phyloP scores from a whole-genome alignment of 2,329 filamentous ascomycete species.

The Penicillium sp. region DNA sequence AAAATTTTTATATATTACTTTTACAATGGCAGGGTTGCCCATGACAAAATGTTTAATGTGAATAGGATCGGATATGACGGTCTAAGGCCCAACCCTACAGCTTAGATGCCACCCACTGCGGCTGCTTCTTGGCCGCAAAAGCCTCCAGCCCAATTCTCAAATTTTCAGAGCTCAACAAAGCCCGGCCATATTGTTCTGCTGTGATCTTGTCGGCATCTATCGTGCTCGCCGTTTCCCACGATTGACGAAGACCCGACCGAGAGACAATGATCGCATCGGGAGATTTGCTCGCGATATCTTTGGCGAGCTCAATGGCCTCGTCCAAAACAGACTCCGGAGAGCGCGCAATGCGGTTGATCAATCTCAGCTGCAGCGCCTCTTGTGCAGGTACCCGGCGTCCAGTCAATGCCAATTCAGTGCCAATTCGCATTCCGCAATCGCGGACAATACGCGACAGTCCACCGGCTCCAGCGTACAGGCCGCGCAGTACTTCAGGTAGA shows the following conservation, averaged over 20 bases:
- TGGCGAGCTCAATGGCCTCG: slow-evolving; percentile 65
- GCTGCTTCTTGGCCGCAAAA: slow-evolving; percentile 74
- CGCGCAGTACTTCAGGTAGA: slow-evolving; percentile 70
- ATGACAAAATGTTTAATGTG: not conserved
- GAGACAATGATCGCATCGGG: slow-evolving; percentile 75
- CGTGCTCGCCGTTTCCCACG: slow-evolving; percentile 68
- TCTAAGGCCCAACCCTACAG: not conserved
- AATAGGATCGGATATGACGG: not conserved
- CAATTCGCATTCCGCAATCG: slow-evolving; percentile 67
- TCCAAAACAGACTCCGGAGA: slow-evolving; percentile 77
- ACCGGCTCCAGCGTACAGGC: slow-evolving; percentile 71
- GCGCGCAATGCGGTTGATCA: slow-evolving; percentile 36
- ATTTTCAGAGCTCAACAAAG: slow-evolving; percentile 81
- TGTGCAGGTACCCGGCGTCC: slow-evolving; percentile 61
- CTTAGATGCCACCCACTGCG: slow-evolving; percentile 66
- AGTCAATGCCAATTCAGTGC: slow-evolving; percentile 70
- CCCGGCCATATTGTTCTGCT: slow-evolving; percentile 83
- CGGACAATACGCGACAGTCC: slow-evolving; percentile 68
- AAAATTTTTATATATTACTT: not conserved
- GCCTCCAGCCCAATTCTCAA: slow-evolving; percentile 77
- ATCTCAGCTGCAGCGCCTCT: slow-evolving; percentile 58
- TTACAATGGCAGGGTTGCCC: not conserved
- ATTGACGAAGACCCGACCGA: slow-evolving; percentile 67
- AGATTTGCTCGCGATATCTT: slow-evolving; percentile 62
- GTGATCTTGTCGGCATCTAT: slow-evolving; percentile 72